A percentile compares a stretch with the other conserved stretches of the same genome.
Conservation (phyloP, 768 basidiomycete genomes). For the Boletus tylopilopsis region DNA sequence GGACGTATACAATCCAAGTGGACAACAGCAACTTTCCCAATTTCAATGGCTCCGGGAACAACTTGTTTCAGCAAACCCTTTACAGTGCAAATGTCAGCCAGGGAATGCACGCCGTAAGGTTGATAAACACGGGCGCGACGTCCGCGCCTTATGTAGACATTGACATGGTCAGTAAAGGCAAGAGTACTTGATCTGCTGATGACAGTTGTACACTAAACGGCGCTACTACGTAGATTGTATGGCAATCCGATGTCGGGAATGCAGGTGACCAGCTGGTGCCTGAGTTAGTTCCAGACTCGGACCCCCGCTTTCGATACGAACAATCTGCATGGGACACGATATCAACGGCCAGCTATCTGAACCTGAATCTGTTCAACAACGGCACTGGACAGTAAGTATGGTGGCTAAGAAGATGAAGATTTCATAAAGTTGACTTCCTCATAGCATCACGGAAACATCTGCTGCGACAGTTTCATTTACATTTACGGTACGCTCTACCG, state of each 20-base stretch:
- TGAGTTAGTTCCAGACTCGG: conserved; percentile 31
- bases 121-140: conserved; percentile 27
- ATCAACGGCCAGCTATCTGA: conserved; percentile 28
- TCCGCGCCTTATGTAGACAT: conserved; percentile 41
- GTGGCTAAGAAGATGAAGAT: not conserved
- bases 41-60: conserved; percentile 28
- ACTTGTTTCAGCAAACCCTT: conserved; percentile 38
- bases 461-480: conserved; percentile 34
- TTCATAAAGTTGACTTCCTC: not conserved
- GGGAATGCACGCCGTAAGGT: conserved; percentile 34
- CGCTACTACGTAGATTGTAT: conserved; percentile 24
- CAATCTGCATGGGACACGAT: conserved; percentile 34
- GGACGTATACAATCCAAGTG: conserved; percentile 41
- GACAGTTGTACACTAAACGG: too few species aligned
- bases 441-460: conserved; percentile 33
- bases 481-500: conserved; percentile 35
- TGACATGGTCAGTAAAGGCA: conserved; percentile 36
- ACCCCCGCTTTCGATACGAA: conserved; percentile 37
- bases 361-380: conserved; percentile 38
- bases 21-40: conserved; percentile 32
- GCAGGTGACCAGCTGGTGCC: conserved; percentile 11
- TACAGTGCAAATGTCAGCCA: conserved; percentile 34
- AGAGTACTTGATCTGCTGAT: too few species aligned
- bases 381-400: conserved; percentile 39
- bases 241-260: conserved; percentile 27